Conservation (phyloP, 2,329 filamentous ascomycete species). For the Colletotrichum musicola region DNA sequence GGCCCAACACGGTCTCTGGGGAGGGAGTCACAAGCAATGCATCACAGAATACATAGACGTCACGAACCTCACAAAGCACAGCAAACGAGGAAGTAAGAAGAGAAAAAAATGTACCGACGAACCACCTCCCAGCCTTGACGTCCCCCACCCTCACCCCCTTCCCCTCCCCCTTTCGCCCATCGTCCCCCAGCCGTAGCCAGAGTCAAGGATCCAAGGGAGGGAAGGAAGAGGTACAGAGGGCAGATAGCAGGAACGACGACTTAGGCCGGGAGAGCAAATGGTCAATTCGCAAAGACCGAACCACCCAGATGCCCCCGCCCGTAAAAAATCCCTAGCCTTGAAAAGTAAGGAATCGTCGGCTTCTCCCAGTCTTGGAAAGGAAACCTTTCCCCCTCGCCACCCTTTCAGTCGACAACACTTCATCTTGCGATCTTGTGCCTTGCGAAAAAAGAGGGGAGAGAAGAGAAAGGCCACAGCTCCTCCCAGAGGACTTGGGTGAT, state of each 20-base stretch:
- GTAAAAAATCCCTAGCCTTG: slow-evolving; percentile 44
- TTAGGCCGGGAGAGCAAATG: slow-evolving; percentile 56
- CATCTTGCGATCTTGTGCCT: slow-evolving; percentile 41
- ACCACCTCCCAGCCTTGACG: slow-evolving; percentile 52
- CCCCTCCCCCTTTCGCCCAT: slow-evolving; percentile 29
- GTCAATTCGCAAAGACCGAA: slow-evolving; percentile 54
- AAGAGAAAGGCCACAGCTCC: no score
- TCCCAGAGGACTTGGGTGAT: not conserved
- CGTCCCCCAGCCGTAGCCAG: slow-evolving; percentile 36
- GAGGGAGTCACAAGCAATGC: no score
- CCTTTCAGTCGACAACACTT: slow-evolving; percentile 35
- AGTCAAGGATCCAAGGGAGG: slow-evolving; percentile 16
- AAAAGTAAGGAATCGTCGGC: slow-evolving; percentile 43
- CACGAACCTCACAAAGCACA: not conserved
- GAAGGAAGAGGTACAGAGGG: slow-evolving; percentile 19
- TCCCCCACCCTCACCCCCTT: slow-evolving; percentile 41
- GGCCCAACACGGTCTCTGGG: no score
- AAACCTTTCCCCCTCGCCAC: no score
- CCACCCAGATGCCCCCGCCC: slow-evolving; percentile 48
- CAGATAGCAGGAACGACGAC: slow-evolving; percentile 52
- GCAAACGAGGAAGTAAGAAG: not conserved
- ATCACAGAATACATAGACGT: no score
- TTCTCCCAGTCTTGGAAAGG: not conserved
- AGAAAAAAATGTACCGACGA: slow-evolving; percentile 56
- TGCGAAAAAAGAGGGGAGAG: not conserved